These are phyloP conservation scores for Annulohypoxylon nitens DNA, from an alignment of 495 filamentous ascomycete genomes.

Conservation along the genomic window DNA sequence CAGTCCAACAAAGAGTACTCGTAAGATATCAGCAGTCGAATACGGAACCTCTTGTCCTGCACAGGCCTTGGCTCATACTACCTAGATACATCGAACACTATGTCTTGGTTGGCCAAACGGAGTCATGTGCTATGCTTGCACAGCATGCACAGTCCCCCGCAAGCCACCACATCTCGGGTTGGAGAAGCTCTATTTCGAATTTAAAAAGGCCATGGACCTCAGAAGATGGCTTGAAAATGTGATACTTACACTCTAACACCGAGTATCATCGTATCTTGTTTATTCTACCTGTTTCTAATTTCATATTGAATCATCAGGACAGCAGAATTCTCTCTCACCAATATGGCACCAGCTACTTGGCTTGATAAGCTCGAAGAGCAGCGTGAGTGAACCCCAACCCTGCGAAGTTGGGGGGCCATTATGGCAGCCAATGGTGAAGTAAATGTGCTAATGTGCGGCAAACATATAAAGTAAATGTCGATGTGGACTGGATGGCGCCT, in stretches of 20 bases:
- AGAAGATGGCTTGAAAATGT: constrained; percentile 20
- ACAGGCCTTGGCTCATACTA: constrained; percentile 21
- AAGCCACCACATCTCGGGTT: constrained; percentile 11
- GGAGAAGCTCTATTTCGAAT: constrained; percentile 15
- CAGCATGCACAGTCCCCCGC: constrained; percentile 8
- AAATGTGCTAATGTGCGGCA: constrained; percentile 22
- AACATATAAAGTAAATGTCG: constrained; percentile 54
- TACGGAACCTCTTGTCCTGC: constrained; percentile 14
- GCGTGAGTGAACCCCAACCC: constrained; percentile 24
- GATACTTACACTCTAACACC: constrained; percentile 10
- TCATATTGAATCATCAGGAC: constrained; percentile 9
- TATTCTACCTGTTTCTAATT: constrained; percentile 9
- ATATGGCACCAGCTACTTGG: constrained; percentile 35
- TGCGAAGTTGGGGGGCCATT: neutral
- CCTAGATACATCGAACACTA: constrained; percentile 6
- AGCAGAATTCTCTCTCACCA: constrained; percentile 14
- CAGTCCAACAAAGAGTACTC: constrained; percentile 20
- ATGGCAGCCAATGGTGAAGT: constrained; percentile 11
- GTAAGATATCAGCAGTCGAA: constrained; percentile 12
- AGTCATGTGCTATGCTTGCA: constrained; percentile 21
- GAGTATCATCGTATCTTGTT: constrained; percentile 1
- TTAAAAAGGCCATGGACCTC: constrained; percentile 15
- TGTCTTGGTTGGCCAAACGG: constrained; percentile 15
- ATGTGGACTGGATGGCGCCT: constrained; percentile 61
- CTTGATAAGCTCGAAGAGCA: constrained; percentile 49